phyloP scores from a whole-genome alignment of 352 stramenopile species.

The Globisporangium okanoganense region DNA sequence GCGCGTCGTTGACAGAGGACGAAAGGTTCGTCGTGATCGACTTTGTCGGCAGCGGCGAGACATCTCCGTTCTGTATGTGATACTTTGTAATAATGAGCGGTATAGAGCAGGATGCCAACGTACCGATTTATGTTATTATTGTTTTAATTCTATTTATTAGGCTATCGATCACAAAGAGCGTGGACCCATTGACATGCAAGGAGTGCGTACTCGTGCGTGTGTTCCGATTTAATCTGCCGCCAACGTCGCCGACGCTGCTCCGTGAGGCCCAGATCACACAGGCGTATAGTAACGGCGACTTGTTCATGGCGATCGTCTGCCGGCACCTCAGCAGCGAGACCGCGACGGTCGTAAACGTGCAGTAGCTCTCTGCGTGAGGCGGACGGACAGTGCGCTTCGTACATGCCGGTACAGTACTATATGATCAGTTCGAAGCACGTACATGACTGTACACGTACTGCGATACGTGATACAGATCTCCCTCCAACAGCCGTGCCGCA shows the following conservation, averaged over 20 bases:
- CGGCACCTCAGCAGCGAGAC: no score
- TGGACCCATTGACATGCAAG: constrained; percentile 24
- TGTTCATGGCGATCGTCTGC: constrained; percentile 52
- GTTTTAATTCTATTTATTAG: not conserved
- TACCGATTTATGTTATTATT: not conserved
- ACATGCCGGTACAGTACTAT: no score
- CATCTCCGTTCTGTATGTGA: not conserved
- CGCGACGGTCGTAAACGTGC: no score
- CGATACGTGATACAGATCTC: no score
- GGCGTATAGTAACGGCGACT: constrained; percentile 45
- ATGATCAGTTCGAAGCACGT: no score
- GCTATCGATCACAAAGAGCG: not conserved
- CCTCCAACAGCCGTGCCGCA: no score
- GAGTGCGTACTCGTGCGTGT: constrained; percentile 39
- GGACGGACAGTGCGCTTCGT: no score
- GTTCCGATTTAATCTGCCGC: constrained; percentile 41
- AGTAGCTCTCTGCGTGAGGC: no score
- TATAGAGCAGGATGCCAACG: not conserved
- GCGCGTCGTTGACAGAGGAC: constrained; percentile 14
- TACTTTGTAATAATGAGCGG: no score
- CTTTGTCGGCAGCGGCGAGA: constrained; percentile 19
- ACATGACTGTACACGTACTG: no score
- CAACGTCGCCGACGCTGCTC: constrained; percentile 20
- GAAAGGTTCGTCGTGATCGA: constrained; percentile 38
- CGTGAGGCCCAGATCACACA: constrained; percentile 44